Evolutionary conservation across 2,329 filamentous ascomycete species (phyloP), one percentile per base, ranked within the genome.

Genomic region (Amesomyces nigricolor): DNA sequence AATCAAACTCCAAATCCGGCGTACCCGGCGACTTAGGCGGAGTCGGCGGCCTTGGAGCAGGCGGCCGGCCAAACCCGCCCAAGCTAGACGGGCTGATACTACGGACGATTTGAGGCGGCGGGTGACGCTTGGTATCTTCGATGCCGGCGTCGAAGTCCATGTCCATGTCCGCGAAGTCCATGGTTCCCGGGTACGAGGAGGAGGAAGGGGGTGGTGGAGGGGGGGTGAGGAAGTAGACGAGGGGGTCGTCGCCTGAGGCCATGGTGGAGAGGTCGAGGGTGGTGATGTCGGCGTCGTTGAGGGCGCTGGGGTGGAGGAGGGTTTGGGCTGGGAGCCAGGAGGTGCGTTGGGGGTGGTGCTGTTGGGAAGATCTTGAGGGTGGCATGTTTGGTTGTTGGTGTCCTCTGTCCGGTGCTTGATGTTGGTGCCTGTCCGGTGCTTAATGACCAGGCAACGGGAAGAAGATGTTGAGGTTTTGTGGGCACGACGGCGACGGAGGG

Each of bases 61-160:
- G 78, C 60, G 71, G 71, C 19, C 67, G 66, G 53, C 73, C 71
- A 14, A 80, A 74, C 3, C 78, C 77, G 22, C 75, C 75, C 32
- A 83, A 76, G 30, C 72, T 78, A 0, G 79, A 82, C 2, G 80
- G 80, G 63, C 79, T 82, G 57, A 83, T 74, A 61, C 76, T 81
- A 58, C 80, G 75, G 51, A 81, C 70, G 40, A 76, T 71, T 14
- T 75, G 72, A 29, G 69, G 66, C 3, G 76, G 75, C 22, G 22
- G 22, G 6, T 26, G 22, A 4, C 71, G 71, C 56, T 69, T 74
- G 52, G 71, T 65, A 61, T 78, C 74, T 63, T 82, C 78, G 64
- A 83, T 83, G 53, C 80, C 79, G 38, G 80, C 80, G 63, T 82
- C 79, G 61, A 76, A 74, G 60, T 79, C 77, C 69, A 78, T 71